Conservation (phyloP, 148 eudicot species). For the Rhododendron vialii region DNA sequence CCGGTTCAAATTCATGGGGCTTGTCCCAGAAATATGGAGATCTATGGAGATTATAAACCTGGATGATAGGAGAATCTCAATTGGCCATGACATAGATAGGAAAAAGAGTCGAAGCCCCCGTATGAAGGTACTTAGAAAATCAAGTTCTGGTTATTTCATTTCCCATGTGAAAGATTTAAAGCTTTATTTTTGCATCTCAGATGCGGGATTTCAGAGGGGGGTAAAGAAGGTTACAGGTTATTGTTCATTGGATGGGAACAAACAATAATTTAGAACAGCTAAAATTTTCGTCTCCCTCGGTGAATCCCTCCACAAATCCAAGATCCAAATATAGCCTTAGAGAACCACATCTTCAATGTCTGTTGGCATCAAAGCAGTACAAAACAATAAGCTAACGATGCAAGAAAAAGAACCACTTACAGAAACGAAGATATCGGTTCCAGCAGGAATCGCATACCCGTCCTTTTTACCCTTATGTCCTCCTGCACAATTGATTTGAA, state of each 20-base stretch:
- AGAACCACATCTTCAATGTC: not conserved
- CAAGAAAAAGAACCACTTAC: conserved; percentile 39
- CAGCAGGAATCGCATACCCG: conserved; percentile 79
- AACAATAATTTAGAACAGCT: not conserved
- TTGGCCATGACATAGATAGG: not conserved
- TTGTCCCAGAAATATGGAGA: conserved; percentile 95
- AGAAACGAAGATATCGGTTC: conserved; percentile 89
- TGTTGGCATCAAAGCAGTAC: not conserved
- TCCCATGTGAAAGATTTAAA: not conserved
- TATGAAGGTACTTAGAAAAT: not conserved
- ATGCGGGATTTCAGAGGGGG: not conserved
- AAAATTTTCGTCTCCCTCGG: too few relatives aligned
- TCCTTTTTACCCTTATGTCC: conserved; percentile 71
- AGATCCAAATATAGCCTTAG: not conserved
- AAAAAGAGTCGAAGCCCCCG: not conserved
- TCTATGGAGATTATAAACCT: conserved; percentile 98
- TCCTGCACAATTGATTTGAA: conserved; percentile 44
- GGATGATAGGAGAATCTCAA: conserved; percentile 10
- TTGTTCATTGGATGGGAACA: not conserved
- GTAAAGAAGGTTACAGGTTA: not conserved
- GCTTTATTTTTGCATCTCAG: not conserved
- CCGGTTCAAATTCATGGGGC: conserved; percentile 84
- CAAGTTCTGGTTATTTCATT: not conserved
- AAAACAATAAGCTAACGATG: not conserved
- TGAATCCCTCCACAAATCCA: not conserved